Percentiles rank a stretch among this genome's conserved stretches.
Evolutionary conservation across 192 early-diverging fungal genomes (phyloP).

Genomic region (Backusella luteola): DNA sequence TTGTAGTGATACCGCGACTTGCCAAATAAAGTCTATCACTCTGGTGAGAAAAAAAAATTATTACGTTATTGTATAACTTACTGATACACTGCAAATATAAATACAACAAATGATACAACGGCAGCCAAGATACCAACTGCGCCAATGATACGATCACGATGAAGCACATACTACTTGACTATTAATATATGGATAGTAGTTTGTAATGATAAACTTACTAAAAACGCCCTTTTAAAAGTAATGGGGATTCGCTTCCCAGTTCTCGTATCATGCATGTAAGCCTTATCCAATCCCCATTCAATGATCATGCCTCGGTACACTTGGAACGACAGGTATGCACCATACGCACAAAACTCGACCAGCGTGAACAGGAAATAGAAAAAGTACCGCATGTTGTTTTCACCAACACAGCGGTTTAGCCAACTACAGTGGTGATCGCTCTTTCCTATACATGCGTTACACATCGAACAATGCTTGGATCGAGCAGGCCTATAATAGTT

Average conservation of each 20-base stretch:
- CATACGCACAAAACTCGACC: conserved; percentile 50
- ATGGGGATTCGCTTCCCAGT: conserved; percentile 23
- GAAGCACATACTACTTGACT: conserved; percentile 43
- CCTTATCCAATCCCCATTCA: conserved; percentile 31
- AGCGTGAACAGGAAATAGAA: conserved; percentile 47
- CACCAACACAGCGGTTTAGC: conserved; percentile 55
- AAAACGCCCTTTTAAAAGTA: conserved; percentile 35
- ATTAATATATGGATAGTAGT: not conserved
- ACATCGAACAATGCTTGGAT: conserved; percentile 57
- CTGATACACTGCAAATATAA: conserved; percentile 49
- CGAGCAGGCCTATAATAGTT: conserved; percentile 42
- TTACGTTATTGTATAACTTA: conserved; percentile 13
- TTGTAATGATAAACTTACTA: conserved; percentile 35
- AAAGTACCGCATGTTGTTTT: conserved; percentile 54
- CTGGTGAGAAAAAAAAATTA: not conserved
- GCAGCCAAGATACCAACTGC: conserved; percentile 47
- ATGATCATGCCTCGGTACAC: conserved; percentile 38
- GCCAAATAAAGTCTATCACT: conserved; percentile 39
- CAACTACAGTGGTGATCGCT: conserved; percentile 56
- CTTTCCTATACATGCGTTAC: conserved; percentile 48
- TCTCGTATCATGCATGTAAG: conserved; percentile 17
- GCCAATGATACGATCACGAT: conserved; percentile 48
- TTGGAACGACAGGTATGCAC: conserved; percentile 41
- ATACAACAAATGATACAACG: conserved; percentile 47
- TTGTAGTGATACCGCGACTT: conserved; percentile 46